Evolutionary conservation across 2,329 filamentous ascomycete genomes (phyloP).

Genomic region (Tolypocladium guangdongense): DNA sequence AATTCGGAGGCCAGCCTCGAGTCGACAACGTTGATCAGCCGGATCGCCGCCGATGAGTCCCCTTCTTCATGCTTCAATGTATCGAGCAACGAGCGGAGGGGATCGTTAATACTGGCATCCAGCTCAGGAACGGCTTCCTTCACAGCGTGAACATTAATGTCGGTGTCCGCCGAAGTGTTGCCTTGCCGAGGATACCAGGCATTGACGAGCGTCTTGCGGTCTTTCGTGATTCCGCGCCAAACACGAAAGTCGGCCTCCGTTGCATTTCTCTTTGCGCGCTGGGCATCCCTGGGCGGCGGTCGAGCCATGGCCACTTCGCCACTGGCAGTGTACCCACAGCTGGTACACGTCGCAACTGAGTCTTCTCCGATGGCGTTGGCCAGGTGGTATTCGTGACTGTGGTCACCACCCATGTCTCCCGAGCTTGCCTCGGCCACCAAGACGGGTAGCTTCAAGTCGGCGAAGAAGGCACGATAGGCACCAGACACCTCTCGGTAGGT

Average conservation of each 20-base stretch:
- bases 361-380: conserved; percentile 75
- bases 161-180: conserved; percentile 14
- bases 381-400: conserved; percentile 94
- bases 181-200: conserved; percentile 49
- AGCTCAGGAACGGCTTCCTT: conserved; percentile 56
- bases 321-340: conserved; percentile 71
- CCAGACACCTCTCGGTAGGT: conserved; percentile 68
- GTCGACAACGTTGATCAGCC: conserved; percentile 25
- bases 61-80: conserved; percentile 14
- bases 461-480: conserved; percentile 68
- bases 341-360: conserved; percentile 62
- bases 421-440: conserved; percentile 82
- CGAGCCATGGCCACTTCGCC: conserved; percentile 63
- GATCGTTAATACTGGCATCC: conserved; percentile 58
- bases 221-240: conserved; percentile 57
- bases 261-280: not conserved
- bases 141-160: conserved; percentile 45
- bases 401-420: conserved; percentile 86
- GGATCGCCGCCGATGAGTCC: not conserved
- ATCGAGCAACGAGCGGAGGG: conserved; percentile 40
- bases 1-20: conserved; percentile 16
- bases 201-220: conserved; percentile 56
- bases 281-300: not conserved
- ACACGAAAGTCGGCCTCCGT: conserved; percentile 18
- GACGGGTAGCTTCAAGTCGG: conserved; percentile 74